Evolutionary conservation across 345 rosid species (phyloP).

Genomic region (Cardamine resedifolia): DNA sequence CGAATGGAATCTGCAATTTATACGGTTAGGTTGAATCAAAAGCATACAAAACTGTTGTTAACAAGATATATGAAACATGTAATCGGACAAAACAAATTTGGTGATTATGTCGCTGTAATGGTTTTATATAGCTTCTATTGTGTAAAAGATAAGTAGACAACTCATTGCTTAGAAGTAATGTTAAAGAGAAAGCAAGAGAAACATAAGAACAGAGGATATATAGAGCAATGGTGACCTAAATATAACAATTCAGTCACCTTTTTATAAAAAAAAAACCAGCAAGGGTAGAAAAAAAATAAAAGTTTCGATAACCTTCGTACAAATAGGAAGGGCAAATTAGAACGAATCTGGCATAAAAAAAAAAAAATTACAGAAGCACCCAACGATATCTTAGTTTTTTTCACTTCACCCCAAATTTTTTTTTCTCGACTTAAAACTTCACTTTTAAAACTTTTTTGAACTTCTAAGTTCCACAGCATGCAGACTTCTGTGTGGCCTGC

Average conservation of each 20-base stretch:
- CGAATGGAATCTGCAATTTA: background rate
- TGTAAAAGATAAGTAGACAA: background rate
- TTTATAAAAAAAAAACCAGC: background rate
- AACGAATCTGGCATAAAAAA: slow-evolving; percentile 22
- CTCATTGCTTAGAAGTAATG: background rate
- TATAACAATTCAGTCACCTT: slow-evolving; percentile 22
- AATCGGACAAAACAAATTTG: no score
- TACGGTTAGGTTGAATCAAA: background rate
- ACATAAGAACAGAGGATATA: background rate
- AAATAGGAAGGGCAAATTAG: slow-evolving; percentile 29
- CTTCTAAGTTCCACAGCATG: slow-evolving; percentile 37
- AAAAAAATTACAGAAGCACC: slow-evolving; percentile 35
- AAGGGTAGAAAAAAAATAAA: slow-evolving; percentile 14
- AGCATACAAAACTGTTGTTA: background rate
- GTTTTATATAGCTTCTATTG: background rate
- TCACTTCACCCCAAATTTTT: slow-evolving; percentile 10
- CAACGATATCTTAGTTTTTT: slow-evolving; percentile 20
- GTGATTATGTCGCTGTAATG: background rate
- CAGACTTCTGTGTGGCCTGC: slow-evolving; percentile 44
- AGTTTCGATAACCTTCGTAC: slow-evolving; percentile 34
- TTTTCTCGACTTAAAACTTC: slow-evolving; percentile 2
- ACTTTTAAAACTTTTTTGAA: background rate
- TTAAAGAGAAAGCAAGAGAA: background rate
- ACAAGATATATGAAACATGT: no score
- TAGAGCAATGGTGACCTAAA: background rate